Conservation (phyloP, 306 rosid genomes). For the Senna siamea region DNA sequence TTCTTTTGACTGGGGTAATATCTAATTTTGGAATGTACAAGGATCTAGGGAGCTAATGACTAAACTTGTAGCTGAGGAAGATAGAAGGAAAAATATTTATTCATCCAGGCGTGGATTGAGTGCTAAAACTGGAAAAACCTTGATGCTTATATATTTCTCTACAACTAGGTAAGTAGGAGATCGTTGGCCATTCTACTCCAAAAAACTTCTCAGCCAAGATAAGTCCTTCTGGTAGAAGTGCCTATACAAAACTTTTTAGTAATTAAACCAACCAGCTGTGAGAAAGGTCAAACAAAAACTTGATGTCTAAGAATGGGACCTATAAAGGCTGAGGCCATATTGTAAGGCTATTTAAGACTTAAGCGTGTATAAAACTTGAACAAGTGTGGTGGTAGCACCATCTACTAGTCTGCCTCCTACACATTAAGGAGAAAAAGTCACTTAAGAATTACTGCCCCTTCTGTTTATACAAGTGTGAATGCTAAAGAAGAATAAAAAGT, state of each 20-base stretch:
- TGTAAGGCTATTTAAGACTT: slow-evolving; percentile 33
- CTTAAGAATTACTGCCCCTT: too few species aligned
- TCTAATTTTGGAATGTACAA: slow-evolving; percentile 33
- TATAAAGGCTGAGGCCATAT: slow-evolving; percentile 16
- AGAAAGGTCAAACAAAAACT: background rate
- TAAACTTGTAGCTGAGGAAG: background rate
- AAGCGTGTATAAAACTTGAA: slow-evolving; percentile 24
- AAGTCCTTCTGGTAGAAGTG: background rate
- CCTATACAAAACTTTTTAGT: background rate
- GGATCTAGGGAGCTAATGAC: slow-evolving; percentile 28
- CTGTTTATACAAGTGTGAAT: too few species aligned
- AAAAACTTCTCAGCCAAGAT: background rate
- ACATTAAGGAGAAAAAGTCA: too few species aligned
- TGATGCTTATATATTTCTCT: background rate
- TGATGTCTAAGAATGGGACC: slow-evolving; percentile 4
- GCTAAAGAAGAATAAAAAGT: too few species aligned
- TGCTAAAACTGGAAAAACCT: background rate
- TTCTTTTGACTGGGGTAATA: slow-evolving; percentile 37
- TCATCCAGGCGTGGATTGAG: background rate
- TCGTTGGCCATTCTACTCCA: background rate
- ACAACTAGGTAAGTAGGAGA: background rate
- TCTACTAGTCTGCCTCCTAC: too few species aligned
- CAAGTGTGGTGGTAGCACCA: slow-evolving; percentile 23
- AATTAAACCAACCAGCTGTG: background rate
- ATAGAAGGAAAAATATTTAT: background rate